A percentile compares a stretch with the other conserved stretches of the same genome.
phyloP scores from a whole-genome alignment of 1,284 basidiomycete species.

The Cryptococcus sp. region DNA sequence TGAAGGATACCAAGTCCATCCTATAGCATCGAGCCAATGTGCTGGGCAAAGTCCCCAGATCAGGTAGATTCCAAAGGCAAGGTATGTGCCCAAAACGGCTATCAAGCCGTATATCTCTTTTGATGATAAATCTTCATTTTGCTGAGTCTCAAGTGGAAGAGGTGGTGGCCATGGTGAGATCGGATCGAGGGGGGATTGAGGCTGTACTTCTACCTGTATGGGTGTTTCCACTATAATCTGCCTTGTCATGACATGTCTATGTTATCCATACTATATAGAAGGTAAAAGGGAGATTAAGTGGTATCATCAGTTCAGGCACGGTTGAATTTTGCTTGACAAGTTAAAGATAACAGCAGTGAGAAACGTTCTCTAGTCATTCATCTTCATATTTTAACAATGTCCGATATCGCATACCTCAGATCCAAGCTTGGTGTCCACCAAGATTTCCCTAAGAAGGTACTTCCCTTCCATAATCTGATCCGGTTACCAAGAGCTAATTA shows the following conservation, averaged over 20 bases:
- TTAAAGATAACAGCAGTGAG: neutral
- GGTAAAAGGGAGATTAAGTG: too few species aligned
- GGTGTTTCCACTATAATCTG: too few species aligned
- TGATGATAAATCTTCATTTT: slow-evolving; percentile 18
- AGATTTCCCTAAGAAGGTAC: slow-evolving; percentile 86
- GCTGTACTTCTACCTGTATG: neutral
- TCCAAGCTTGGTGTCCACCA: slow-evolving; percentile 64
- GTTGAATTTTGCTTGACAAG: neutral
- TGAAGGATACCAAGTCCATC: slow-evolving; percentile 81
- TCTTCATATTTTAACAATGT: slow-evolving; percentile 52
- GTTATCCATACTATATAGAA: too few species aligned
- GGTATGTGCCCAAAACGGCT: slow-evolving; percentile 70
- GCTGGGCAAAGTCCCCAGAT: slow-evolving; percentile 60
- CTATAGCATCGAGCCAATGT: slow-evolving; percentile 57
- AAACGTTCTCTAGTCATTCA: neutral
- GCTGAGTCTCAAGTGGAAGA: neutral
- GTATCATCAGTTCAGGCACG: neutral
- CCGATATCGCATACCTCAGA: slow-evolving; percentile 70
- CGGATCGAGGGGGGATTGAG: neutral
- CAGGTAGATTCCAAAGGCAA: slow-evolving; percentile 66
- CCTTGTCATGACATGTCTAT: too few species aligned
- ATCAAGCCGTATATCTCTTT: slow-evolving; percentile 82
- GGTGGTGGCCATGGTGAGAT: neutral
- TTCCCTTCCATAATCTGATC: too few species aligned
- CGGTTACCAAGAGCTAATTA: too few species aligned